phyloP scores from a whole-genome alignment of 495 filamentous ascomycete genomes.

The Penicillium soppii region DNA sequence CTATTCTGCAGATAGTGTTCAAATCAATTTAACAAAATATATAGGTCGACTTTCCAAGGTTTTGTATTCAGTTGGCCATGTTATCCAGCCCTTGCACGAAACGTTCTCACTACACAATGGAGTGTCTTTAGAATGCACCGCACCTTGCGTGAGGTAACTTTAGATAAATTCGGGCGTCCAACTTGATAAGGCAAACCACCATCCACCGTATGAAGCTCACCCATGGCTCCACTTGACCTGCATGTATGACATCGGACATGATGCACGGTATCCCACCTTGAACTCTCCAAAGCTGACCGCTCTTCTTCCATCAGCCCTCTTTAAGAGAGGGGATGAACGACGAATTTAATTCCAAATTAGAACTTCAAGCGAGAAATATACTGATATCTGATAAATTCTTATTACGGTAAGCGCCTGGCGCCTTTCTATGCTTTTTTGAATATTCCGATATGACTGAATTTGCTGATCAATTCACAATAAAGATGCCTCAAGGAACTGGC shows the following conservation, averaged over 20 bases:
- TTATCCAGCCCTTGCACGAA: background rate
- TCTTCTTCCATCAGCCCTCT: background rate
- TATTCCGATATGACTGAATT: background rate
- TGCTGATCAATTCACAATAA: background rate
- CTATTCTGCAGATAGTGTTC: too few relatives aligned
- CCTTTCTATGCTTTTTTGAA: background rate
- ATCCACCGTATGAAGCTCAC: background rate
- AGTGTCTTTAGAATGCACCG: background rate
- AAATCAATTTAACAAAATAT: too few relatives aligned
- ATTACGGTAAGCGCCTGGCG: background rate
- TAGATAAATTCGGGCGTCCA: background rate
- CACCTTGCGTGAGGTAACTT: background rate
- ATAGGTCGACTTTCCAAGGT: too few relatives aligned
- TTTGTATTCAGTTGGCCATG: too few relatives aligned
- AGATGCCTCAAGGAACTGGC: constrained; percentile 12
- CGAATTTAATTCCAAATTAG: background rate
- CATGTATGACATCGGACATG: constrained; percentile 9
- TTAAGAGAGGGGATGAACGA: background rate
- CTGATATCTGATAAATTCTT: background rate
- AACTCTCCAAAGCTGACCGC: background rate
- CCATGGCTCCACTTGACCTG: constrained; percentile 2
- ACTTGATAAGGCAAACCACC: background rate
- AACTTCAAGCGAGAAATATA: background rate
- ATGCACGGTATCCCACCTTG: background rate
- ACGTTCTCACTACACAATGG: too few relatives aligned